These are phyloP conservation scores for Leishmania aethiopica DNA, from an alignment of 208 protist species.

Conservation along the genomic window DNA sequence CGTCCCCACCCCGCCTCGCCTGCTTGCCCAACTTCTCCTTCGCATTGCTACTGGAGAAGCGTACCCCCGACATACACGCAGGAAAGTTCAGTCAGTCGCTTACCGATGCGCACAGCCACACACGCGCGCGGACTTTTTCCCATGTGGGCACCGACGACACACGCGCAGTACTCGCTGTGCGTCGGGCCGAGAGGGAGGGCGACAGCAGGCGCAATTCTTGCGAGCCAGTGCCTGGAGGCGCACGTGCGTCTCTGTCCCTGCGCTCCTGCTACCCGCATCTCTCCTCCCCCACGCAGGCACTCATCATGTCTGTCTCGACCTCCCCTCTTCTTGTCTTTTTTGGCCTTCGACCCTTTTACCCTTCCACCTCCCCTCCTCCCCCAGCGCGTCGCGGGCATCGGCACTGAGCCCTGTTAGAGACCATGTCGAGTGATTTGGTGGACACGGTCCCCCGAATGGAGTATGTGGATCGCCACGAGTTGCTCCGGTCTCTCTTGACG, in stretches of 20 bases:
- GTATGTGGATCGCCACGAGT: constrained; percentile 87
- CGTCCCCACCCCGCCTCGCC: neutral
- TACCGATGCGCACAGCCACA: neutral
- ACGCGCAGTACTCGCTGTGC: neutral
- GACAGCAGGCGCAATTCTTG: neutral
- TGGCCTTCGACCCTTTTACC: neutral
- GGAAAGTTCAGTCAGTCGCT: neutral
- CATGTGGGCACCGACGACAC: neutral
- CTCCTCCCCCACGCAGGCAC: neutral
- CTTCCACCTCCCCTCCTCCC: neutral
- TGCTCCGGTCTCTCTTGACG: constrained; percentile 69
- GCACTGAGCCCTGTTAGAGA: neutral
- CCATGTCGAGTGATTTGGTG: constrained; percentile 70
- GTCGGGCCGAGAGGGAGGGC: neutral
- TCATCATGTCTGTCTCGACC: neutral
- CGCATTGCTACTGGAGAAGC: neutral
- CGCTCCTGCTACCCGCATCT: neutral
- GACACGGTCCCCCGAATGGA: constrained; percentile 66
- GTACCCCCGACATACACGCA: neutral
- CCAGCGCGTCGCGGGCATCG: neutral
- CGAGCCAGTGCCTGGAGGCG: neutral
- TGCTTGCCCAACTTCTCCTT: neutral
- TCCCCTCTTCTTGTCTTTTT: neutral
- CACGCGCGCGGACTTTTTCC: neutral
- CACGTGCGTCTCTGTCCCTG: neutral